Base-by-base conservation (phyloP, 2,329 filamentous ascomycete genomes). In the Scortechinia acanthostroma region DNA sequence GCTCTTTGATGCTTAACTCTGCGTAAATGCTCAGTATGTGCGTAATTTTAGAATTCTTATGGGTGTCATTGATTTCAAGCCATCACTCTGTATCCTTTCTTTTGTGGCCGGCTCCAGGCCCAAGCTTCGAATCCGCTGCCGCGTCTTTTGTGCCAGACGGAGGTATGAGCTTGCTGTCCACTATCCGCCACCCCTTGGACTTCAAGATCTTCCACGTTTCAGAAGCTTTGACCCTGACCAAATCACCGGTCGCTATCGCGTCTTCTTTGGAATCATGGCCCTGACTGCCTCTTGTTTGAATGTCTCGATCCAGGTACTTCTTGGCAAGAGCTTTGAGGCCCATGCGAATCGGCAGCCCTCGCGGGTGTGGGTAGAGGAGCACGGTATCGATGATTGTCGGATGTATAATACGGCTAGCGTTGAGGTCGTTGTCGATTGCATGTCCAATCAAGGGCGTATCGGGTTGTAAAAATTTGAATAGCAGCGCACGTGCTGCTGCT, bases 191-290 rank as follows among this genome's bases (percentile, higher is more conserved):
- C 0, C 89, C 89, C 19, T 74, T 65, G 33, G 65, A 63, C 60
- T 78, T 74, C 71, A 93, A 69, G 22, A 65, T 62, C 49, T 73
- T 77, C 88, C 89, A 95, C 49, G 80, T 74, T 45, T 84, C 73
- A 44, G 70, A 74, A 4, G 94, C 73, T 60, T 82, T 87, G 43
- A 80, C 72, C 42, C 86, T 71, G 0, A 95, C 87, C 44, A 98
- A 63, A 48, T 97, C 90, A 1, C 91, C 93, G 0, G 94, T 91
- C 0, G 91, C 88, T 42, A 84, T 76, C 1, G 93, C 89, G 58
- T 98, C 93, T 61, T 98, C 93, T 21, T 84, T 85, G 21, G 88
- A 95, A 65, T 98, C 93, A 61, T 98, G 93, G 0, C 93, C 93
- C 17, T 64, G 51, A 48, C 68, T 66, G 13, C 68, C 76, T 37